These are phyloP conservation scores for Rosellinia necatrix DNA, from an alignment of 2,329 filamentous ascomycete species.

Conservation along the genomic window DNA sequence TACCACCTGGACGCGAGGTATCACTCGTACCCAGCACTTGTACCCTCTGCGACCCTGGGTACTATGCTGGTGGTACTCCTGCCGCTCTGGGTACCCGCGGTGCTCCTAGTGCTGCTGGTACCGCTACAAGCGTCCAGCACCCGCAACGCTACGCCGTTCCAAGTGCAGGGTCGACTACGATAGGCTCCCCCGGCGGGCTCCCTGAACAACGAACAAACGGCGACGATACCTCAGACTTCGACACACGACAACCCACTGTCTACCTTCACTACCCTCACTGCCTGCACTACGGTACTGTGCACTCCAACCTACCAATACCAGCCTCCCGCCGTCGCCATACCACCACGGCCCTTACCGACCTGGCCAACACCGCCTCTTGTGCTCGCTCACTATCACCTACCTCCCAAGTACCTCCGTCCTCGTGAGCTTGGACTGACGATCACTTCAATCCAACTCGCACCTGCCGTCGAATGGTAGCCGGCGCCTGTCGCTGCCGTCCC, in stretches of 20 bases:
- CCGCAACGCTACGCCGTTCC: conserved; percentile 7
- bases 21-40: neutral
- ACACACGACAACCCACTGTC: no score
- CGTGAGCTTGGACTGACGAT: conserved; percentile 39
- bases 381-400: conserved; percentile 7
- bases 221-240: no score
- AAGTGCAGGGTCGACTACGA: no score
- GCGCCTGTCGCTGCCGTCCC: conserved; percentile 24
- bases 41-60: neutral
- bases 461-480: conserved; percentile 32
- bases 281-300: no score
- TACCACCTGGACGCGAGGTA: neutral
- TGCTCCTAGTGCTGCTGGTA: neutral
- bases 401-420: conserved; percentile 19
- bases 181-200: conserved; percentile 13
- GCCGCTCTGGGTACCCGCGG: neutral
- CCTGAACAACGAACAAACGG: neutral
- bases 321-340: no score
- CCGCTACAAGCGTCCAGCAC: no score
- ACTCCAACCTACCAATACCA: conserved; percentile 15
- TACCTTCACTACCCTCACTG: no score
- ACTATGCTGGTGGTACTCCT: neutral
- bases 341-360: no score
- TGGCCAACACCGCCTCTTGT: conserved; percentile 24
- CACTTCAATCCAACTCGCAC: conserved; percentile 35